A percentile compares a stretch with the other conserved stretches of the same genome.
phyloP scores from a whole-genome alignment of 805 yeast species.

The Metschnikowia continentalis region DNA sequence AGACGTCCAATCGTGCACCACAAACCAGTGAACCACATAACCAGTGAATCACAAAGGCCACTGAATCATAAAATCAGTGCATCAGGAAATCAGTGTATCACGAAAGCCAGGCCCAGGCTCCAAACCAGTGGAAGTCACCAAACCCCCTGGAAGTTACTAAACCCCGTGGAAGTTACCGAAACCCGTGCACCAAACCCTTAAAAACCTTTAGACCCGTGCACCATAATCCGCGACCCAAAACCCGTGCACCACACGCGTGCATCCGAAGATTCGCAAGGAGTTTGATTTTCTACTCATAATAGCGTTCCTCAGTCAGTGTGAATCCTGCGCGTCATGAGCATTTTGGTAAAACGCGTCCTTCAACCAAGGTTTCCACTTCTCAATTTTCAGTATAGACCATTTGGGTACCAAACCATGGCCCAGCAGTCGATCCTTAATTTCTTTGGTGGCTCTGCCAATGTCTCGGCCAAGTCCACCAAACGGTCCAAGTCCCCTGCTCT shows the following conservation, averaged over 20 bases:
- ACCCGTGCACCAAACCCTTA: neutral
- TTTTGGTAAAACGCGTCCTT: slow-evolving; percentile 4
- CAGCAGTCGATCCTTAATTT: slow-evolving; percentile 17
- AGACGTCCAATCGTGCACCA: no score
- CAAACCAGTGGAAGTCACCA: neutral
- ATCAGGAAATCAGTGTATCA: neutral
- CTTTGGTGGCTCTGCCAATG: slow-evolving; percentile 11
- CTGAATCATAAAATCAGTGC: neutral
- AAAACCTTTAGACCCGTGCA: no score
- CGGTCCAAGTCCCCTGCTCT: neutral
- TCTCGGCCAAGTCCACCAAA: neutral
- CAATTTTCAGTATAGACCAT: neutral
- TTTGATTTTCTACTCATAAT: no score
- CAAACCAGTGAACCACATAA: neutral
- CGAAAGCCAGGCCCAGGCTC: neutral
- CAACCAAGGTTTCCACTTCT: neutral
- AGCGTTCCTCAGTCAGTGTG: neutral
- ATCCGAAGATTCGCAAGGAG: no score
- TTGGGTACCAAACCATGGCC: slow-evolving; percentile 7
- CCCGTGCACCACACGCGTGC: no score
- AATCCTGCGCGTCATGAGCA: slow-evolving; percentile 1
- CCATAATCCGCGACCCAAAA: no score
- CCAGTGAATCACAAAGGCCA: neutral
- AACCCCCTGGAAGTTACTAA: neutral
- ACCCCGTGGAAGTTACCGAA: neutral